phyloP scores from a whole-genome alignment of 2,329 filamentous ascomycete species.

The Aureobasidium namibiae region DNA sequence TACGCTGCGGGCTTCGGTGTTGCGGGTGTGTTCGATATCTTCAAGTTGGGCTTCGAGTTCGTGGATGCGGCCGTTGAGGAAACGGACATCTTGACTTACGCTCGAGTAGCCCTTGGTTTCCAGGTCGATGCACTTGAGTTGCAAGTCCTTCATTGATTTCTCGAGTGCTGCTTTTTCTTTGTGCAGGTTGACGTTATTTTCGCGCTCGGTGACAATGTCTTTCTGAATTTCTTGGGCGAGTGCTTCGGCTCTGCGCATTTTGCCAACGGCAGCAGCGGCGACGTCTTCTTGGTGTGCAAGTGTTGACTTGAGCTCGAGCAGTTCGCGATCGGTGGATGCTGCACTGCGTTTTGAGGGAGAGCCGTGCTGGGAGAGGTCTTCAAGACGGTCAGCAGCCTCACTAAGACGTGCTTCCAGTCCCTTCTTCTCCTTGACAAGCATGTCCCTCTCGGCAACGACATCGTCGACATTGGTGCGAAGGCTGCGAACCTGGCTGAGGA shows the following conservation, averaged over 20 bases:
- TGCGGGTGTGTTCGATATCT: slow-evolving; percentile 68
- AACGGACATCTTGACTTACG: slow-evolving; percentile 89
- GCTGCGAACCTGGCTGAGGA: slow-evolving; percentile 80
- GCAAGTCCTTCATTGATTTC: slow-evolving; percentile 82
- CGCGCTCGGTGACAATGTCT: slow-evolving; percentile 79
- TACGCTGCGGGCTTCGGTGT: slow-evolving; percentile 73
- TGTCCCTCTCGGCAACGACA: slow-evolving; percentile 73
- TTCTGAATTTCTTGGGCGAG: slow-evolving; percentile 84
- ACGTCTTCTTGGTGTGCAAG: slow-evolving; percentile 92
- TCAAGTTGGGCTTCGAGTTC: slow-evolving; percentile 68
- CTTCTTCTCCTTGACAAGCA: slow-evolving; percentile 80
- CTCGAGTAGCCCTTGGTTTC: slow-evolving; percentile 97
- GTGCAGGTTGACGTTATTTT: slow-evolving; percentile 70
- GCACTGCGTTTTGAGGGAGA: slow-evolving; percentile 84
- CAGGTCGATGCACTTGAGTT: slow-evolving; percentile 81
- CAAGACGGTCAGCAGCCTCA: slow-evolving; percentile 80
- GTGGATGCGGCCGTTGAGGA: slow-evolving; percentile 87
- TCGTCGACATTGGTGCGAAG: slow-evolving; percentile 82
- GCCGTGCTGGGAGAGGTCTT: slow-evolving; percentile 70
- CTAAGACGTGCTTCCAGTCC: slow-evolving; percentile 74
- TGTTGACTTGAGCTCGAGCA: slow-evolving; percentile 79
- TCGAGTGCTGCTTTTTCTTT: slow-evolving; percentile 86
- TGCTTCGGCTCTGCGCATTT: slow-evolving; percentile 91
- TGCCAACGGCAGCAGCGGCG: slow-evolving; percentile 81
- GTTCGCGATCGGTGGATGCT: slow-evolving; percentile 77